A percentile compares a stretch with the other conserved stretches of the same genome.
Evolutionary conservation across 2,329 filamentous ascomycete species (phyloP).

Genomic region (Phialophora tarda): DNA sequence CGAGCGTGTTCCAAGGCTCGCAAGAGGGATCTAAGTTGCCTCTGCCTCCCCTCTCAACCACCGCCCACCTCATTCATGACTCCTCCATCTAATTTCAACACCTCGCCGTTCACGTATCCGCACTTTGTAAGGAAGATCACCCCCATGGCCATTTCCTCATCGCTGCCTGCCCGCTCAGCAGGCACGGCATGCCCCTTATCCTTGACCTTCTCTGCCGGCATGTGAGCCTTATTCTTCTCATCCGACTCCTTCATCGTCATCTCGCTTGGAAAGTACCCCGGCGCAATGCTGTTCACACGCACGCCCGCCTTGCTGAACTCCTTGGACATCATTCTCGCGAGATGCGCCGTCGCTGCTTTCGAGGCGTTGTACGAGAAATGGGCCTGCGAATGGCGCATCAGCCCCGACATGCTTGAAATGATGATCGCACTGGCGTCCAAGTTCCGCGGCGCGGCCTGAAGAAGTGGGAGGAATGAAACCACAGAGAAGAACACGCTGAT

Average conservation of each 20-base stretch:
- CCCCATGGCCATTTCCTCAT: conserved; percentile 70
- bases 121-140: conserved; percentile 58
- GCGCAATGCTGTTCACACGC: conserved; percentile 70
- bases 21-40: background rate
- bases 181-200: conserved; percentile 51
- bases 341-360: conserved; percentile 69
- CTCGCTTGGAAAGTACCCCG: conserved; percentile 71
- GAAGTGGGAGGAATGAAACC: conserved; percentile 69
- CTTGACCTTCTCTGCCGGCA: conserved; percentile 44
- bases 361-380: conserved; percentile 74
- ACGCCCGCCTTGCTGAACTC: conserved; percentile 76
- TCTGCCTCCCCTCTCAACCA: conserved; percentile 11
- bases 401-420: conserved; percentile 71
- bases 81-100: conserved; percentile 55
- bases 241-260: conserved; percentile 65
- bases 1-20: background rate
- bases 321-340: conserved; percentile 67
- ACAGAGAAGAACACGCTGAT: conserved; percentile 73
- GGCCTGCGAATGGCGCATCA: conserved; percentile 73
- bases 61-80: conserved; percentile 46
- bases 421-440: conserved; percentile 56
- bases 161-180: conserved; percentile 63
- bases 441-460: conserved; percentile 65
- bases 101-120: conserved; percentile 55
- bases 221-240: conserved; percentile 61